These are phyloP conservation scores for Sarocladium brachiariae DNA, from an alignment of 2,329 filamentous ascomycete genomes.

Conservation along the genomic window DNA sequence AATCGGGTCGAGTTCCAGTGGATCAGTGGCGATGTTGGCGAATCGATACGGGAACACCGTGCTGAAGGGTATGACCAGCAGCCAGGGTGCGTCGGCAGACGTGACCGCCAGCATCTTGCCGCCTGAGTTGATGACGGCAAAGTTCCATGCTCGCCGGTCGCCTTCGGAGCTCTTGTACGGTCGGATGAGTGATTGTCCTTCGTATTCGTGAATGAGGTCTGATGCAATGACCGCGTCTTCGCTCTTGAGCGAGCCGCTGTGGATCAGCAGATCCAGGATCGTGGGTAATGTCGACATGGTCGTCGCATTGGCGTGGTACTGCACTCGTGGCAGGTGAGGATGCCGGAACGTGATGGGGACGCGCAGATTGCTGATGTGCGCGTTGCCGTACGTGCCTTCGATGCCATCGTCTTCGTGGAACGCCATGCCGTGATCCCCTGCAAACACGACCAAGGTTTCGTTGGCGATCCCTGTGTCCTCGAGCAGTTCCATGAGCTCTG, in stretches of 20 bases:
- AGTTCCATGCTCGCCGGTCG: conserved; percentile 35
- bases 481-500: conserved; percentile 30
- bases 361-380: conserved; percentile 35
- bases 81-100: conserved; percentile 13
- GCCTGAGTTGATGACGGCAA: conserved; percentile 44
- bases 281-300: conserved; percentile 37
- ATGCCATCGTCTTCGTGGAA: conserved; percentile 32
- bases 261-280: conserved; percentile 35
- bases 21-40: conserved; percentile 14
- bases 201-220: conserved; percentile 35
- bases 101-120: conserved; percentile 16
- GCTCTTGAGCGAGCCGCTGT: conserved; percentile 30
- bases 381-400: conserved; percentile 34
- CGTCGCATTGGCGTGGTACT: conserved; percentile 31
- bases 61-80: conserved; percentile 16
- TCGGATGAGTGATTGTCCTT: conserved; percentile 39
- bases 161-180: conserved; percentile 27
- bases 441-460: conserved; percentile 37
- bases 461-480: conserved; percentile 36
- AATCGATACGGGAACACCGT: conserved; percentile 15
- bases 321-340: conserved; percentile 32
- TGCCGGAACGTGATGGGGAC: conserved; percentile 38
- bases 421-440: conserved; percentile 36
- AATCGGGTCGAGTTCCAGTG: conserved; percentile 11
- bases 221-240: conserved; percentile 25